Conservation (phyloP, 2,329 filamentous ascomycete genomes). For the Delphinella strobiligena region DNA sequence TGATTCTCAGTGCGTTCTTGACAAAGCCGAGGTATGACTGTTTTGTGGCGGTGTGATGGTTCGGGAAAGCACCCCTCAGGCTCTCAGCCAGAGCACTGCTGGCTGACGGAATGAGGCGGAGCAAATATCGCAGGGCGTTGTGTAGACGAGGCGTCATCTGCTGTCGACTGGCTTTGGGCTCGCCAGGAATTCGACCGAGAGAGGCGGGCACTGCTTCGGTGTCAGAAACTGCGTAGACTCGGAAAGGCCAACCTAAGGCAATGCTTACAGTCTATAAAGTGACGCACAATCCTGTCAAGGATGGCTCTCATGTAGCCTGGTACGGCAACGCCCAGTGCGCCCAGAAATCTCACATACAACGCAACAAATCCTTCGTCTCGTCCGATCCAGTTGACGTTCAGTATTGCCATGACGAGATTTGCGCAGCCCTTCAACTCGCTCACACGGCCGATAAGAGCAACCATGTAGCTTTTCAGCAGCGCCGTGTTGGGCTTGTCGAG, state of each 20-base stretch:
- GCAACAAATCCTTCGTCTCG: slow-evolving; percentile 48
- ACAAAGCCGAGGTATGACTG: slow-evolving; percentile 80
- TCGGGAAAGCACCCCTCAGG: slow-evolving; percentile 21
- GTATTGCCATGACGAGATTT: slow-evolving; percentile 44
- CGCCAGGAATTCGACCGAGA: slow-evolving; percentile 40
- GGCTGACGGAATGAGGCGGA: slow-evolving; percentile 71
- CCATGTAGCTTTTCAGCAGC: slow-evolving; percentile 44
- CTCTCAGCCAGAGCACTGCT: slow-evolving; percentile 53
- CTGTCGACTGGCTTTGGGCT: slow-evolving; percentile 46
- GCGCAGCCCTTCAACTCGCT: slow-evolving; percentile 44
- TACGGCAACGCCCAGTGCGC: slow-evolving; percentile 66
- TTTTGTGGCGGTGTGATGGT: slow-evolving; percentile 54
- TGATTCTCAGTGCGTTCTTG: slow-evolving; percentile 66
- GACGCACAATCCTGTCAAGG: slow-evolving; percentile 67
- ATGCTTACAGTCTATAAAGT: slow-evolving; percentile 49
- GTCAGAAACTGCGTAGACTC: slow-evolving; percentile 20
- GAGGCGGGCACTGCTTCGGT: slow-evolving; percentile 37
- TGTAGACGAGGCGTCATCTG: slow-evolving; percentile 65
- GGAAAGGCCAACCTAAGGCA: slow-evolving; percentile 10
- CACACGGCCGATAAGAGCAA: slow-evolving; percentile 46
- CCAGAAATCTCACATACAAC: slow-evolving; percentile 44
- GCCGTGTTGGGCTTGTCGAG: slow-evolving; percentile 37
- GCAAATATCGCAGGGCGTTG: slow-evolving; percentile 59
- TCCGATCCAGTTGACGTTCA: slow-evolving; percentile 50
- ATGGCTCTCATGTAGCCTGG: slow-evolving; percentile 64